Evolutionary conservation across 1,284 basidiomycete genomes (phyloP).

Genomic region (Paramarasmius palmivorus): DNA sequence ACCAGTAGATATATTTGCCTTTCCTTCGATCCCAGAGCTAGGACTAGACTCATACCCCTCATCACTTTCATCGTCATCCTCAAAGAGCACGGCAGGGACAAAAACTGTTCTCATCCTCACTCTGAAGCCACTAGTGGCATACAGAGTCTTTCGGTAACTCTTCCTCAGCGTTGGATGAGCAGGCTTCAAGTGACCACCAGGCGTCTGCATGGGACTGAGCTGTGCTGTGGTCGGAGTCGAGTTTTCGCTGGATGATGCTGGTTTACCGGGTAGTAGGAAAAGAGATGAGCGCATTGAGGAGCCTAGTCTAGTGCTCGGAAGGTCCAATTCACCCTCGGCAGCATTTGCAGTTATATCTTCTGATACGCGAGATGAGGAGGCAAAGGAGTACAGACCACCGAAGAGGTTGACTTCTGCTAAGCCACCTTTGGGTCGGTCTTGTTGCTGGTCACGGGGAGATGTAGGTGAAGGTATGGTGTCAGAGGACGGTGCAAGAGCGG

Average conservation of each 20-base stretch:
- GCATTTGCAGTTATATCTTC: conserved; percentile 1
- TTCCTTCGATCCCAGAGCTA: too few relatives aligned
- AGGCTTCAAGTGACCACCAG: background rate
- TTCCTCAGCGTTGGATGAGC: conserved; percentile 73
- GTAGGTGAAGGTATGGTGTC: conserved; percentile 21
- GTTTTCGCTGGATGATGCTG: too few relatives aligned
- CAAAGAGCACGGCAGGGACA: conserved; percentile 65
- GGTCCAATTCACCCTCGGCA: conserved; percentile 29
- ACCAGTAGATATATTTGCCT: too few relatives aligned
- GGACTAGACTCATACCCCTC: conserved; percentile 22
- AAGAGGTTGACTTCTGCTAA: conserved; percentile 83
- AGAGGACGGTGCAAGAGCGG: conserved; percentile 28
- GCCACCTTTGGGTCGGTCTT: conserved; percentile 38
- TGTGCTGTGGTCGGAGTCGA: conserved; percentile 41
- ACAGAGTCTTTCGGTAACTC: conserved; percentile 79
- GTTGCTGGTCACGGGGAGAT: conserved; percentile 3
- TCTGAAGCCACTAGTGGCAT: conserved; percentile 77
- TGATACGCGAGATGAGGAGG: background rate
- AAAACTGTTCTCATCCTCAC: conserved; percentile 90
- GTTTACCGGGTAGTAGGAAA: conserved; percentile 61
- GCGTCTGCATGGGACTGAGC: conserved; percentile 40
- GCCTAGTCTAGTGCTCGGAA: conserved; percentile 70
- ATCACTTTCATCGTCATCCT: conserved; percentile 24
- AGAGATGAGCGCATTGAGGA: conserved; percentile 58
- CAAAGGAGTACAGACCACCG: conserved; percentile 47